Base-by-base conservation (phyloP, 2,329 filamentous ascomycete genomes). In the Alternaria ventricosa region DNA sequence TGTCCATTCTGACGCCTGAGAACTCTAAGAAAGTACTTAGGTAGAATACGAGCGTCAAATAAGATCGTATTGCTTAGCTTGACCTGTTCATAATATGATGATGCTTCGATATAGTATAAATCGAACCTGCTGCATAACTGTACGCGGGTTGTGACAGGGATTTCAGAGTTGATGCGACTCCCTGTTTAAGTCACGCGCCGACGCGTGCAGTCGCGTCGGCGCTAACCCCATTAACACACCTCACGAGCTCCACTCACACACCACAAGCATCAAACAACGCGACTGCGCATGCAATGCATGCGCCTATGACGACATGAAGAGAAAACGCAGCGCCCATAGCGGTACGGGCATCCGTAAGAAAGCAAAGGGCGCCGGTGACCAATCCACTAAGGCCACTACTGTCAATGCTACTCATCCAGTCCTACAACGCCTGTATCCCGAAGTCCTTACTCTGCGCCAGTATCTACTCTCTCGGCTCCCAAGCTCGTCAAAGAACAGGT, bases 381-480 rank as follows among this genome's bases (percentile, higher is more conserved):
- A 78, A 78, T 79, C 76, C 74, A 57, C 71, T 64, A 55, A 46
- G 71, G 75, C 75, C 77, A 73, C 72, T 69, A 62, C 69, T 67
- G n/a, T 68, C 53, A 46, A 60, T 63, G 72, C 82, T 57, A 79
- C 81, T 61, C 89, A 93, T 75, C 87, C 88, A 57, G 85, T 96
- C 33, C 84, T 97, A 60, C 84, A 84, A 49, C 86, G 87, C 65
- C 92, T 90, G 80, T 97, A 94, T 79, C 80, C 85, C 8, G 80
- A 85, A 50, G 86, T 94, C 12, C 78, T 88, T 59, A 89, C 89
- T 0, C 82, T 97, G 61, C 89, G 93, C 71, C 84, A 90, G 61
- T 92, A 93, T 81, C 82, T 94, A 66, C 82, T 94, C 51, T 82
- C 83, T 20, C 87, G 84, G 63, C 85, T 96, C 11, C 90, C 92